Conservation (phyloP, 2,329 filamentous ascomycete species). For the Fusarium papillatum region DNA sequence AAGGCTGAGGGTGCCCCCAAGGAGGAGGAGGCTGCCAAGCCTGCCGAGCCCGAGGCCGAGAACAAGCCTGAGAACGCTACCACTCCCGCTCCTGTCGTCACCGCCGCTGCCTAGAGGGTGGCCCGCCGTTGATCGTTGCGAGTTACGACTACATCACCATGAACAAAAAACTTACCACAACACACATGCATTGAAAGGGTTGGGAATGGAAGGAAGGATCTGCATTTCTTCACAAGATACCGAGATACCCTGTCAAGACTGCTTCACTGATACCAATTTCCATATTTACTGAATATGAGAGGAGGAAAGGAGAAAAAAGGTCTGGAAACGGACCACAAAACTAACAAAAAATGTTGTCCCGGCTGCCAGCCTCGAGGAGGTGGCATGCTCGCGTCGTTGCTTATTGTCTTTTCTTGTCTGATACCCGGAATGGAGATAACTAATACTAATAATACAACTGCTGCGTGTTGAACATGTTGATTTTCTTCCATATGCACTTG, state of each 20-base stretch:
- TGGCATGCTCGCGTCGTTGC: slow-evolving; percentile 41
- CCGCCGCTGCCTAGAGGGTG: slow-evolving; percentile 64
- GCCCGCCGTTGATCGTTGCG: slow-evolving; percentile 41
- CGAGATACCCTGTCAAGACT: slow-evolving; percentile 69
- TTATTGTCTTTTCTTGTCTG: slow-evolving; percentile 51
- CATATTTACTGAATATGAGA: slow-evolving; percentile 44
- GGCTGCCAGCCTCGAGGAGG: slow-evolving; percentile 32
- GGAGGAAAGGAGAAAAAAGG: slow-evolving; percentile 36
- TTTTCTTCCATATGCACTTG: not conserved
- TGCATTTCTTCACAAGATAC: slow-evolving; percentile 67
- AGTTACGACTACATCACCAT: slow-evolving; percentile 41
- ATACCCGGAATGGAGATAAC: slow-evolving; percentile 57
- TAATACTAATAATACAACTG: slow-evolving; percentile 61
- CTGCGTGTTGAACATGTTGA: slow-evolving; percentile 47
- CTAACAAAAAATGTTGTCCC: slow-evolving; percentile 33
- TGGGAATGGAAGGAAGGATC: slow-evolving; percentile 63
- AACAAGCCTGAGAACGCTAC: slow-evolving; percentile 57
- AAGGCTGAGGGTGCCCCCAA: slow-evolving; percentile 53
- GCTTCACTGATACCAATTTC: slow-evolving; percentile 59
- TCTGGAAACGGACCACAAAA: slow-evolving; percentile 33
- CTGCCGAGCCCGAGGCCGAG: slow-evolving; percentile 52
- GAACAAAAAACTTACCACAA: slow-evolving; percentile 43
- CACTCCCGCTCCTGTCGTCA: slow-evolving; percentile 60
- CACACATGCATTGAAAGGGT: slow-evolving; percentile 55
- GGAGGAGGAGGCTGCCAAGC: slow-evolving; percentile 68